Percentiles rank a stretch among this genome's conserved stretches.
Evolutionary conservation across 2,329 filamentous ascomycete species (phyloP).

Genomic region (Fusarium anthophilum): DNA sequence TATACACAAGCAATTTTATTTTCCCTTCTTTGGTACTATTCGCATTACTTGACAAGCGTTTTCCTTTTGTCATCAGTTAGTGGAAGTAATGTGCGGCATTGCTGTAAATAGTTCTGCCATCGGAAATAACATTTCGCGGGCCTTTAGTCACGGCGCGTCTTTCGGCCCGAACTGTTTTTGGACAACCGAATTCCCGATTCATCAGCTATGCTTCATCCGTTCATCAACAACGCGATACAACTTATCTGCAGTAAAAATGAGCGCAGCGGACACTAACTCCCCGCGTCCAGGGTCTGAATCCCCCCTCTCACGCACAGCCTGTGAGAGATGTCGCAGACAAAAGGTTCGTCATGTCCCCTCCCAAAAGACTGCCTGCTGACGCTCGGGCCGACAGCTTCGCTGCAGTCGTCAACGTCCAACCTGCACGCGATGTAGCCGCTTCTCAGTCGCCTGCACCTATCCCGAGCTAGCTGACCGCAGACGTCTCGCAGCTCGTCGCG

Average conservation of each 20-base stretch:
- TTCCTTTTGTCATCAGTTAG: too few relatives aligned
- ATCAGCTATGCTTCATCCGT: neutral
- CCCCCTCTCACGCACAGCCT: neutral
- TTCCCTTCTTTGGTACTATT: fast-evolving
- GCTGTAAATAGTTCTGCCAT: too few relatives aligned
- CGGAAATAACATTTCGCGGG: neutral
- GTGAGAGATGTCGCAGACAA: neutral
- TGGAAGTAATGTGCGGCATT: too few relatives aligned
- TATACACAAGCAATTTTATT: too few relatives aligned
- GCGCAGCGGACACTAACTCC: neutral
- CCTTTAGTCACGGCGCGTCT: neutral
- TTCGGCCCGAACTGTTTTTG: neutral
- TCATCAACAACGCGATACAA: neutral
- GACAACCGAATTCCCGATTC: neutral
- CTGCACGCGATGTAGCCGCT: neutral
- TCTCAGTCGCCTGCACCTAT: neutral
- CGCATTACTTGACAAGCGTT: too few relatives aligned
- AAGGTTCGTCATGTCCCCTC: neutral
- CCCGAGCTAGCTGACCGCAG: neutral
- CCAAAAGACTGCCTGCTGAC: neutral
- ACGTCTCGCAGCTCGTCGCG: neutral
- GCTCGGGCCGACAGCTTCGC: neutral
- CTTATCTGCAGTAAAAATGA: neutral
- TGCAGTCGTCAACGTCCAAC: neutral
- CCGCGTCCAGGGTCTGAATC: neutral